Conservation (phyloP, 2,329 filamentous ascomycete genomes). For the Botrytis cinerea region DNA sequence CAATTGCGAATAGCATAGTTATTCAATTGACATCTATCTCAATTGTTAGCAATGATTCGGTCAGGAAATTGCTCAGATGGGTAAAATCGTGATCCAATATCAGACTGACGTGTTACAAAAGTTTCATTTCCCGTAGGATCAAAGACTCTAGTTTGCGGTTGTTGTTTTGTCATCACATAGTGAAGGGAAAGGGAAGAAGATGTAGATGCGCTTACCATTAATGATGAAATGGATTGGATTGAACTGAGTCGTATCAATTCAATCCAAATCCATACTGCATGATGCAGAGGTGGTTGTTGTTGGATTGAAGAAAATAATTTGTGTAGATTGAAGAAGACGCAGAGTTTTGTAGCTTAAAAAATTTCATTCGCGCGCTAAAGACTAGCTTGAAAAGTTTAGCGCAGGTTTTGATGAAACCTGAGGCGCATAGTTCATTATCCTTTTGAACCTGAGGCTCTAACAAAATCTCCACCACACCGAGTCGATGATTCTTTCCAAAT, state of each 20-base stretch:
- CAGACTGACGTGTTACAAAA: conserved; percentile 92
- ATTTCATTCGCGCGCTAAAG: conserved; percentile 15
- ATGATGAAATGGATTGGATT: background rate
- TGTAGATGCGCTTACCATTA: conserved; percentile 33
- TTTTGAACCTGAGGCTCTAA: background rate
- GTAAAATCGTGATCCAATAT: conserved; percentile 44
- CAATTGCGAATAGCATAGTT: background rate
- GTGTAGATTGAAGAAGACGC: background rate
- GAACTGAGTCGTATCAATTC: background rate
- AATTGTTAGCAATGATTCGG: conserved; percentile 18
- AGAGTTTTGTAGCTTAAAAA: conserved; percentile 23
- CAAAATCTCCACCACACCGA: background rate
- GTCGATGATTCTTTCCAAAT: rapidly evolving
- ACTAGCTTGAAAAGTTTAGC: conserved; percentile 8
- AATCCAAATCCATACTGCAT: conserved; percentile 25
- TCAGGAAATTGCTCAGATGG: background rate
- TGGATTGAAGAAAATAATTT: conserved; percentile 22
- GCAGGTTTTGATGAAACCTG: background rate
- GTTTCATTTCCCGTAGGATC: conserved; percentile 83
- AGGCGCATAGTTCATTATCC: background rate
- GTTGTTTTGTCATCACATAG: conserved; percentile 76
- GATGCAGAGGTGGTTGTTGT: conserved; percentile 28
- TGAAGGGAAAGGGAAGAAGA: conserved; percentile 34
- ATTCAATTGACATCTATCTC: conserved; percentile 13
- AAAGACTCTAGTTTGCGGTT: conserved; percentile 99